These are phyloP conservation scores for Acidomyces sp. DNA, from an alignment of 495 filamentous ascomycete genomes.

Conservation along the genomic window DNA sequence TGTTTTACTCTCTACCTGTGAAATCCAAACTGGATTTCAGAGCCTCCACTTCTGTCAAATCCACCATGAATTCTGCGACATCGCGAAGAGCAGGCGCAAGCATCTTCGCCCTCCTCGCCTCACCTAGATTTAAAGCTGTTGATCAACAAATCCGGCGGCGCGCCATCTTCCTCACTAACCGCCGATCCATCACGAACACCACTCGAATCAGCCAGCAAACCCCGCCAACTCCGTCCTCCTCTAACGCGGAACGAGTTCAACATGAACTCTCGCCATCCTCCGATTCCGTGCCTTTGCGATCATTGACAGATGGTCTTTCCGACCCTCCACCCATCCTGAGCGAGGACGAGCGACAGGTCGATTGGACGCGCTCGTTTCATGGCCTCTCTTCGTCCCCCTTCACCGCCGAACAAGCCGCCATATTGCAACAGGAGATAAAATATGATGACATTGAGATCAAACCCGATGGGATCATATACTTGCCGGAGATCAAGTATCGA, in stretches of 20 bases:
- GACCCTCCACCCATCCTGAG: slow-evolving; percentile 41
- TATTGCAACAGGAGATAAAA: slow-evolving; percentile 54
- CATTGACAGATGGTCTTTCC: slow-evolving; percentile 40
- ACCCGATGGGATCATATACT: slow-evolving; percentile 87
- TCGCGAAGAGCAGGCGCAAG: slow-evolving; percentile 4
- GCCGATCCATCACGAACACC: slow-evolving; percentile 3
- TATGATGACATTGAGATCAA: slow-evolving; percentile 85
- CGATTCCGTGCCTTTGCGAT: slow-evolving; percentile 15
- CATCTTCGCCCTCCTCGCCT: slow-evolving; percentile 4
- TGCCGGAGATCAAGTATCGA: slow-evolving; percentile 97
- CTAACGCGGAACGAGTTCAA: slow-evolving; percentile 2
- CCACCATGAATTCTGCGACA: slow-evolving; percentile 5
- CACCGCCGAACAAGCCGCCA: slow-evolving; percentile 55
- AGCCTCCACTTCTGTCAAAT: background rate
- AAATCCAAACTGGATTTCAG: background rate
- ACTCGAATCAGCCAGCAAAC: slow-evolving; percentile 3
- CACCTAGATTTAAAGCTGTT: background rate
- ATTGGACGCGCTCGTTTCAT: slow-evolving; percentile 91
- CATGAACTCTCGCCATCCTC: slow-evolving; percentile 4
- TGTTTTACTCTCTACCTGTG: background rate
- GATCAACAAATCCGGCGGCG: background rate
- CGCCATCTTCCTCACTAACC: background rate
- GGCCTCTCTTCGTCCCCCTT: slow-evolving; percentile 70
- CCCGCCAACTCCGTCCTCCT: background rate
- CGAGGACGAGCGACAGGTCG: slow-evolving; percentile 43